Evolutionary conservation across 345 rosid genomes (phyloP), one percentile per base, ranked within the genome.

Genomic region (Boechera divaricarpa): DNA sequence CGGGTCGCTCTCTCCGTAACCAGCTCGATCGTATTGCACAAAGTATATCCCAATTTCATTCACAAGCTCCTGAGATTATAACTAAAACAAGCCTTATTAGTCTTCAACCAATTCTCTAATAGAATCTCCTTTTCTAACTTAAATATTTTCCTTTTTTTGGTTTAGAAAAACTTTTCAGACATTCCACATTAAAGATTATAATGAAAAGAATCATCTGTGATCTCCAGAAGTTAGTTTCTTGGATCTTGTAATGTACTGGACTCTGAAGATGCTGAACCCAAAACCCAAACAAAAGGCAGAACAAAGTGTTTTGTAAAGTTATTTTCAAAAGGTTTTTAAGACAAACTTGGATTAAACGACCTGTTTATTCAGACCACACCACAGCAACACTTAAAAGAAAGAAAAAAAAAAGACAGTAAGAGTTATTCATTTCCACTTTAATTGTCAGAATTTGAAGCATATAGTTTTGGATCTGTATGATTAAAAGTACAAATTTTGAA

Each of bases 1-100:
- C 12, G 87, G 91, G 64, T 90, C 95, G 41, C 98, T 94, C 21
- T 83, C 93, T 53, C 97, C 97, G 52, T 94, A 94, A 13, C 98
- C 98, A 16, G 98, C 97, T 59, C 98, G 82, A 78, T 94, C 98
- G 21, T 80, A 89, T 58, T 73, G 68, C 84, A 92, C 77, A 72
- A 94, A 75, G 71, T 85, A 86, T 82, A 94, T 80, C 69, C 90
- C 91, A 83, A 83, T 36, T 73, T 88, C 88, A 56, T 89, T 89
- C 59, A 88, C 80, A 41, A 91, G 47, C 67, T 82, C 97, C 97
- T 94, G 94, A 79, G 83, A 80, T 78, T 83, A 84, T 70, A 77
- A 84, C 74, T 80, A 84, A 79, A 72, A 42, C 67, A 45, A 70
- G 13, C 45, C 60, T 77, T 63, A 33, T 69, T 62, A 77, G 65